Evolutionary conservation across 345 rosid species (phyloP), one percentile per base, ranked within the genome.

Genomic region (Passiflora organensis): DNA sequence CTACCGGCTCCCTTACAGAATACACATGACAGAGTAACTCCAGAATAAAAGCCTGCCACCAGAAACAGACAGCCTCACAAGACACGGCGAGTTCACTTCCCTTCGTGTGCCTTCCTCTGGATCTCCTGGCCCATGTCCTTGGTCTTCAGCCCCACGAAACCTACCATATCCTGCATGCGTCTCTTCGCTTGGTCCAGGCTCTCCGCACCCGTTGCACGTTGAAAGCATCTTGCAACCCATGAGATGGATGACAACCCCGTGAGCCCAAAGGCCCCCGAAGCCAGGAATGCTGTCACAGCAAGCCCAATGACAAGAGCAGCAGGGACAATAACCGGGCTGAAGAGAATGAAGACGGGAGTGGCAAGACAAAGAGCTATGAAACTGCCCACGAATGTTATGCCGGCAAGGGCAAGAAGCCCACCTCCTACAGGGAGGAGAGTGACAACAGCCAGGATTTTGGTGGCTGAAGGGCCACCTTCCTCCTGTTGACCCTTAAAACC

Each of bases 271-370:
- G 80, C 77, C 32, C 82, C 84, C 0, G 86, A 73, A 18, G 74
- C 49, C 51, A 76, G 48, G 65, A 78, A 60, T 1, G 84, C 78
- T 1, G 69, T 59, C 1, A 63, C 36, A 0, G 89, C 78, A 16
- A 73, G 59, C 38, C 72, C 80, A 9, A 83, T 13, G 43, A 71
- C 69, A 53, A 83, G 44, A n/a, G 84, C 74, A 1, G 84, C 76
- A 0, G 84, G 89, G 43, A 80, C 78, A 14, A 83, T 56, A 45
- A 83, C 76, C 14, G 86, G 86, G 62, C 84, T 76, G 60, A 77
- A 83, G 52, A 83, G 48, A n/a, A 80, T 46, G 53, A 83, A 83
- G 3, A 83, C 51, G 1, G 89, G 89, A 13, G 72, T 20, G 13
- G 77, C 32, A 2, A 76, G 13, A 11, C 75, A 48, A 6, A 80